Evolutionary conservation across 768 basidiomycete genomes (phyloP).

Genomic region (Hericium erinaceus): DNA sequence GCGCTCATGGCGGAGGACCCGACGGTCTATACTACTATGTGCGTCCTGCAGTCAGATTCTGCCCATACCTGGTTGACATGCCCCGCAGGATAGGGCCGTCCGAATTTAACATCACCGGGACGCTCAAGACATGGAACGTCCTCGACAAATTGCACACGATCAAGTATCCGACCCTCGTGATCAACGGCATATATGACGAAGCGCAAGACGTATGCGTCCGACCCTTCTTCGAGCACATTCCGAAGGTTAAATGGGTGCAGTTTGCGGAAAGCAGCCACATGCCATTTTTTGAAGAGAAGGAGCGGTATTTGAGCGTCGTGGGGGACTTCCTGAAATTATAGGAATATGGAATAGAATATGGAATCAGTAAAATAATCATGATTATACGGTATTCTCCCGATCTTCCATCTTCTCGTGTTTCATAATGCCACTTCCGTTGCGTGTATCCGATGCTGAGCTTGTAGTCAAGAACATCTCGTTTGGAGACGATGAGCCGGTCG

Average conservation of each 20-base stretch:
- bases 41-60: background rate
- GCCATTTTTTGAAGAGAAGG: slow-evolving; percentile 1
- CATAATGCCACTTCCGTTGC: too few relatives aligned
- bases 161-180: slow-evolving; percentile 22
- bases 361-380: too few relatives aligned
- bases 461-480: too few relatives aligned
- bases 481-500: too few relatives aligned
- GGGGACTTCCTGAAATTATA: background rate
- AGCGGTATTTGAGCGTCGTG: background rate
- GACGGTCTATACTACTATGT: slow-evolving; percentile 43
- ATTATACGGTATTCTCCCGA: too few relatives aligned
- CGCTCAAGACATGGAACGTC: slow-evolving; percentile 38
- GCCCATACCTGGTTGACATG: background rate
- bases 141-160: slow-evolving; percentile 35
- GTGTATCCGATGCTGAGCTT: too few relatives aligned
- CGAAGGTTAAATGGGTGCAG: slow-evolving; percentile 30
- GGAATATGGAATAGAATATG: background rate
- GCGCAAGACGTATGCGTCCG: slow-evolving; percentile 29
- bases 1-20: slow-evolving; percentile 31
- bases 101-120: slow-evolving; percentile 31
- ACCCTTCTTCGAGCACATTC: slow-evolving; percentile 30
- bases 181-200: slow-evolving; percentile 34
- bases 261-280: background rate
- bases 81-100: slow-evolving; percentile 19
- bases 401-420: too few relatives aligned